Evolutionary conservation across 164 flowering plant species (phyloP).

Genomic region (Platanus orientalis): DNA sequence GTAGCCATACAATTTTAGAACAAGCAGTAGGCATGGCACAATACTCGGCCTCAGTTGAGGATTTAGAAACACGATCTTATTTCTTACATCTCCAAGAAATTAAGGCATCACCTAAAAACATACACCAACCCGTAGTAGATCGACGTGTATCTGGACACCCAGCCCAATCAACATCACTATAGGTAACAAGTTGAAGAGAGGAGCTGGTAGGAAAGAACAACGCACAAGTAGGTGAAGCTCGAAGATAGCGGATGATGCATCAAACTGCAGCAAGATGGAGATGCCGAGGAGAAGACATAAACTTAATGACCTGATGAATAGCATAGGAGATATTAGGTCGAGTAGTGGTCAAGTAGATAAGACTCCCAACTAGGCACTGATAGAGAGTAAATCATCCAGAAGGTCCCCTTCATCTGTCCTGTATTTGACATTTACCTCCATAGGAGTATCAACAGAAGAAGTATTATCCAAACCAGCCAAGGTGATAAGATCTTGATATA

Average conservation of each 20-base stretch:
- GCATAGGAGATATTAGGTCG: slow-evolving; percentile 9
- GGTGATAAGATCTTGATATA: too few relatives aligned
- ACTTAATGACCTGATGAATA: slow-evolving; percentile 2
- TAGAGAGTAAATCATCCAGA: background rate
- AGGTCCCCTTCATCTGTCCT: background rate
- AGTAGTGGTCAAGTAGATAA: slow-evolving; percentile 13
- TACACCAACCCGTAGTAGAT: slow-evolving; percentile 4
- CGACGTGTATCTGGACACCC: background rate
- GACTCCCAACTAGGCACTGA: slow-evolving; percentile 3
- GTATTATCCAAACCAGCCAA: too few relatives aligned
- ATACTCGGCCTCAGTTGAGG: too few relatives aligned
- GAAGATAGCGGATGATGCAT: slow-evolving; percentile 1
- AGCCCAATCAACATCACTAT: slow-evolving; percentile 1
- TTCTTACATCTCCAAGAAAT: too few relatives aligned
- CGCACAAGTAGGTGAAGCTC: background rate
- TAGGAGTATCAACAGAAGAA: too few relatives aligned
- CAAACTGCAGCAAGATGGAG: background rate
- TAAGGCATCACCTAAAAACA: too few relatives aligned
- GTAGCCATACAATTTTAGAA: too few relatives aligned
- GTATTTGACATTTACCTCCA: too few relatives aligned
- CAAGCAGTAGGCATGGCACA: too few relatives aligned
- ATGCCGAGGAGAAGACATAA: slow-evolving; percentile 1
- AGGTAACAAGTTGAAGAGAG: background rate
- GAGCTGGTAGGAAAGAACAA: too few relatives aligned
- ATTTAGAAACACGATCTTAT: too few relatives aligned